Evolutionary conservation across 2,329 filamentous ascomycete genomes (phyloP), one percentile per base, ranked within the genome.

Genomic region (Elsinoe australis): DNA sequence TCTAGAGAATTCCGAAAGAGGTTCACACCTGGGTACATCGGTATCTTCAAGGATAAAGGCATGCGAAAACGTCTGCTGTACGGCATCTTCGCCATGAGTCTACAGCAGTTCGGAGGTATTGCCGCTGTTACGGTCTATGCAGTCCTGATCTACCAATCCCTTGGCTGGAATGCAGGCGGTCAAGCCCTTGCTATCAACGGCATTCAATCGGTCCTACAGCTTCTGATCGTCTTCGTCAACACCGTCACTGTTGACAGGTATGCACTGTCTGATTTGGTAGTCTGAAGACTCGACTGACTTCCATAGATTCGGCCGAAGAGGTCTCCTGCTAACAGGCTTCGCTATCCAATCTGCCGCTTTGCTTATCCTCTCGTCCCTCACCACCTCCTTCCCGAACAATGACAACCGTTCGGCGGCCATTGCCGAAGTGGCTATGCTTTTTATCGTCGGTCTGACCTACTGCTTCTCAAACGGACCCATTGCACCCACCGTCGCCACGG

Each of bases 401-500:
- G 51, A 54, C 12, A 68, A 68, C 49, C 63, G 58, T 34, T 54
- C 64, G 9, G 67, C 67, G 1, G 65, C 63, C 4, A 57, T 69
- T 1, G 64, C 59, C 0, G 66, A 69, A 42, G 58, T 69, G 8
- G 65, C 64, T 4, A 69, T 69, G 64, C 52, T 70, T 2, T 70
- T 70, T 52, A 65, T 69, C 38, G 65, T 69, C 15, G 67, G 67
- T 0, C 52, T 69, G 24, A 68, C 65, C 1, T 69, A 69, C 54
- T 67, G 65, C 50, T 67, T 62, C 63, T 63, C 60, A 4, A 68
- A 68, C 32, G 65, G 67, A 2, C 66, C 66, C 3, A 61, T 69
- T 29, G 53, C 67, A 4, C 61, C 64, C 0, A 58, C 63, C 1
- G 59, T 68, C 10, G 63, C 63, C 14, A 59, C 61, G 0, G 65